Evolutionary conservation across 768 basidiomycete species (phyloP), one percentile per base, ranked within the genome.

Genomic region (Coprinellus aureogranulatus): DNA sequence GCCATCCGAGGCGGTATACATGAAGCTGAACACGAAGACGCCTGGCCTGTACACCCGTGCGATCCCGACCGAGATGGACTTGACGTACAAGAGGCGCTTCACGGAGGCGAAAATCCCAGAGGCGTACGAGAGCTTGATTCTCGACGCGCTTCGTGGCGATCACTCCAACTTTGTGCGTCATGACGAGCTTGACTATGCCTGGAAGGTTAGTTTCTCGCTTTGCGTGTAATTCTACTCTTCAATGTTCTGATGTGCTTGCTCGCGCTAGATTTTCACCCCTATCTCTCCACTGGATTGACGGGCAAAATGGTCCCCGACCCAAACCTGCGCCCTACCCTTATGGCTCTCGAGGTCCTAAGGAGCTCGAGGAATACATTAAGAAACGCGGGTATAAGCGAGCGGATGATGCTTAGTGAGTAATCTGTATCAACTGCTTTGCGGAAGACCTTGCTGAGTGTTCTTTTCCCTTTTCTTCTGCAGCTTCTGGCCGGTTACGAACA

Each of bases 81-180:
- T 98, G 63, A 97, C 96, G 20, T 99, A 98, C 83, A 95, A 96
- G 84, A 82, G 89, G 56, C 87, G 97, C 45, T 99, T 98, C 79
- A 75, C 85, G 40, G 94, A 97, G 59, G 72, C 85, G 49, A 88
- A 89, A 72, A 98, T 99, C 61, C 97, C 97, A 28, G 96, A 97
- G 77, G 96, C 94, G 30, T 96, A 97, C 70, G 92, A 98, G 75
- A 88, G 89, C 10, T 86, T 99, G 59, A 95, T 99, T 68, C 80
- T 98, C 58, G 96, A 99, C 68, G 92, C 93, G 14, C 81, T 99
- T 72, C 91, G 88, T 70, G 96, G 96, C n/a, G 96, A 99, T 68
- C 95, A 98, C 75, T 96, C 94, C 26, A 99, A 99, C 79, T 99
- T 99, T 78, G 96, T 99, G 57, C 87, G 96, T 60, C 84, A 98